Percentiles rank a stretch among this genome's conserved stretches.
Conservation (phyloP, 2,329 filamentous ascomycete species). For the Fonsecaea pedrosoi region DNA sequence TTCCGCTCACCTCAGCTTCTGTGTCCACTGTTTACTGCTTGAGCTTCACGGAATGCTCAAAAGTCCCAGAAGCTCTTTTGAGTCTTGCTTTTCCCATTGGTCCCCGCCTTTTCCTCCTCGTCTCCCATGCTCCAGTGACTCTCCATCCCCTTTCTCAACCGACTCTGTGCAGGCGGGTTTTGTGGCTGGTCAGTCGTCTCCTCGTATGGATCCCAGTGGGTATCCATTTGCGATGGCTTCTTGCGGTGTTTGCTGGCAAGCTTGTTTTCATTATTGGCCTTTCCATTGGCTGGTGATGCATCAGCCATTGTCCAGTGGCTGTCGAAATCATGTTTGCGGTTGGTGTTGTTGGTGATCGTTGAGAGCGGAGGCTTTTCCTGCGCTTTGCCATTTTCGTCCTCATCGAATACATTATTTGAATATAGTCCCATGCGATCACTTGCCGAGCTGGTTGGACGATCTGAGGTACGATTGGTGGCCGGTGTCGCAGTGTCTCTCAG, state of each 20-base stretch:
- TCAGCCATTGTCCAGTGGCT: conserved; percentile 80
- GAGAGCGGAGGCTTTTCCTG: conserved; percentile 58
- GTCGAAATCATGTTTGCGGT: conserved; percentile 77
- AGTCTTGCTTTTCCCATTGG: conserved; percentile 19
- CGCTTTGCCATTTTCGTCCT: conserved; percentile 58
- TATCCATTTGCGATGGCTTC: conserved; percentile 74
- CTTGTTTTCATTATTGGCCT: conserved; percentile 50
- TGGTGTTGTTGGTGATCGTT: conserved; percentile 74
- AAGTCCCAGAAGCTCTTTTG: conserved; percentile 41
- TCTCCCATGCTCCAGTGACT: conserved; percentile 43
- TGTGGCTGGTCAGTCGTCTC: conserved; percentile 45
- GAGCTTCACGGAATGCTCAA: conserved; percentile 18
- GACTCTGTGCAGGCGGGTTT: conserved; percentile 30
- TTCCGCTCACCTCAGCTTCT: neutral
- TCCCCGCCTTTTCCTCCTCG: conserved; percentile 20
- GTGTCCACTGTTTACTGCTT: neutral
- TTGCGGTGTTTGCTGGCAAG: conserved; percentile 64
- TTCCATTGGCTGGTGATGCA: conserved; percentile 61
- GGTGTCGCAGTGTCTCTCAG: conserved; percentile 69
- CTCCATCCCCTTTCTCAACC: conserved; percentile 37
- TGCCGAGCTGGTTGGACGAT: conserved; percentile 42
- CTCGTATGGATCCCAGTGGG: conserved; percentile 58
- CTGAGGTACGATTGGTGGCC: conserved; percentile 49
- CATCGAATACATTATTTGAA: conserved; percentile 74
- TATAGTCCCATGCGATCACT: conserved; percentile 71